phyloP scores from a whole-genome alignment of 331 rosid genomes.

The Arachis monticola region DNA sequence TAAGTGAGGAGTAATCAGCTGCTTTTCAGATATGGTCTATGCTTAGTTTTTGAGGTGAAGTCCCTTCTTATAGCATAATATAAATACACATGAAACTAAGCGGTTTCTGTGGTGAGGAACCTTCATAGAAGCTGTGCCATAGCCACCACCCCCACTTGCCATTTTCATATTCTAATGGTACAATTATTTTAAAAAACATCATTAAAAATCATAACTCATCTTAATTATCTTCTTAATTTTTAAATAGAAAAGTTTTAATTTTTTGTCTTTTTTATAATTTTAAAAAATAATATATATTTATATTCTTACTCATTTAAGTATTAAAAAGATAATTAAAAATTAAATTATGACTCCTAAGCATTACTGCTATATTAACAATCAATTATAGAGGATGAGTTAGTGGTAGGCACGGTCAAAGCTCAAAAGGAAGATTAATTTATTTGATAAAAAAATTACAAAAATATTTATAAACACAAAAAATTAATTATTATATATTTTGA shows the following conservation, averaged over 20 bases:
- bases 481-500: no score
- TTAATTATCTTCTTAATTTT: no score
- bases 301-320: no score
- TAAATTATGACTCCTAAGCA: neutral
- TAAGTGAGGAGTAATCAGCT: slow-evolving; percentile 13
- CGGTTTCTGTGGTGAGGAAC: slow-evolving; percentile 14
- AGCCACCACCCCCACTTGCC: slow-evolving; percentile 32
- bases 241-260: no score
- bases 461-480: no score
- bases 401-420: neutral
- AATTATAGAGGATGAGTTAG: neutral
- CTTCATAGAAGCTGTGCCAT: slow-evolving; percentile 37
- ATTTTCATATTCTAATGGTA: neutral
- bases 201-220: no score
- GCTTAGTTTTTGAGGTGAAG: neutral
- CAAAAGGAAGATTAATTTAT: no score
- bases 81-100: neutral
- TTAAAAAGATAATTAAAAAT: no score
- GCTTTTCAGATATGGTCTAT: neutral
- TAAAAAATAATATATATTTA: no score
- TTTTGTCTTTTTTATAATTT: no score
- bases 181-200: neutral
- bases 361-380: neutral
- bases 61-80: neutral
- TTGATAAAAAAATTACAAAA: no score